Base-by-base conservation (phyloP, 2,329 filamentous ascomycete genomes). In the Colletotrichum noveboracense region DNA sequence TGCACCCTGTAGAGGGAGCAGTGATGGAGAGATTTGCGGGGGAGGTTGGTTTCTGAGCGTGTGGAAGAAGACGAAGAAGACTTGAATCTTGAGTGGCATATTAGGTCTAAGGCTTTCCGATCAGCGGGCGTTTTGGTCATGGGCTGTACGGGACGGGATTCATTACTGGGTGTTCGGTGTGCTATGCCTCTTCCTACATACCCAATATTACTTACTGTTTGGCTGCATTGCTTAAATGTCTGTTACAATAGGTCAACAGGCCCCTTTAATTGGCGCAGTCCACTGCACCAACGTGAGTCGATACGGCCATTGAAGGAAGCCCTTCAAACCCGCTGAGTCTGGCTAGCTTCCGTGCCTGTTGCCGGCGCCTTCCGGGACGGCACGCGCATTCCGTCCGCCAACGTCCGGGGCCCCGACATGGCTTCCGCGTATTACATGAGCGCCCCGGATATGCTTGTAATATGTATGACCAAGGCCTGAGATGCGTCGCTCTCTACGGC, bases 51-150 rank as follows among this genome's bases (percentile, higher is more conserved):
- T 30, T 32, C 8, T 61, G 14, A 61, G 58, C 18, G 28, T 61
- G 58, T 61, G 58, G 58, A 61, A 61, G 58, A 61, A 61, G 28
- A n/a, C 14, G 18, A 32, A 58, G 24, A 24, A 58, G 55, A 0
- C n/a, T 21, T 48, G 43, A 48, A 12, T 13, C 10, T 12, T 21
- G n/a, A 21, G 43, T 0, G 0, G 36, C 14, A 38, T 0, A 16
- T 38, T 8, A 3, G 36, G 14, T 18, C 36, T 38, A 16, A 38
- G n/a, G 21, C 43, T 48, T 48, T 1, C n/a, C 0, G 3, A 48
- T 48, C 0, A 13, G 26, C 21, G 55, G 55, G 26, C 26, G 55
- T 58, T 24, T 24, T 28, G 55, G 55, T 28, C 26, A 58, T n/a
- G 10, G n/a, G 5, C n/a, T 48, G 0, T 21, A 18, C 3, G n/a